These are phyloP conservation scores for Halophytophthora batemanensis DNA, from an alignment of 352 stramenopile species.

Conservation along the genomic window DNA sequence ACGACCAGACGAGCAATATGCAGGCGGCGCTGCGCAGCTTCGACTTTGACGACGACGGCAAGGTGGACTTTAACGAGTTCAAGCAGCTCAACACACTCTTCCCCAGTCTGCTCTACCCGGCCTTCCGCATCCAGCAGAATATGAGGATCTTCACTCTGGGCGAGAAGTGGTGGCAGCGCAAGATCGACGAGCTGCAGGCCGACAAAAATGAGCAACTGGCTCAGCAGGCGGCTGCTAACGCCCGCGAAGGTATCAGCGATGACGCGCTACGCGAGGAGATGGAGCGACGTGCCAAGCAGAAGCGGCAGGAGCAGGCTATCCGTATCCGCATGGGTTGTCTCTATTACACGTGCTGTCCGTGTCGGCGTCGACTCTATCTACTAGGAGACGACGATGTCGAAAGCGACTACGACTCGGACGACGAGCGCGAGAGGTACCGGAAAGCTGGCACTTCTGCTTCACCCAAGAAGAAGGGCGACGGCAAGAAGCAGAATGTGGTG, in stretches of 20 bases:
- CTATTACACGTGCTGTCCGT: slow-evolving; percentile 66
- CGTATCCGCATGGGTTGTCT: slow-evolving; percentile 67
- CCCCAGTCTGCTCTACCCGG: slow-evolving; percentile 61
- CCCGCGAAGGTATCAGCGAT: slow-evolving; percentile 27
- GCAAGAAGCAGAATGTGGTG: slow-evolving; percentile 53
- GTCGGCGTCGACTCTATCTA: slow-evolving; percentile 50
- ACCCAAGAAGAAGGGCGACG: slow-evolving; percentile 16
- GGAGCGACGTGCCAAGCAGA: slow-evolving; percentile 31
- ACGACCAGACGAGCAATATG: slow-evolving; percentile 69
- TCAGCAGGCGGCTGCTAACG: slow-evolving; percentile 25
- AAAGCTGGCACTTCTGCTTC: slow-evolving; percentile 3
- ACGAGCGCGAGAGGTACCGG: slow-evolving; percentile 20
- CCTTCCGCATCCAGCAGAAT: slow-evolving; percentile 73
- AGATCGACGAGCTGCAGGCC: slow-evolving; percentile 45
- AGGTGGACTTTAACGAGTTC: slow-evolving; percentile 74
- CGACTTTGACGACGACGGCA: slow-evolving; percentile 68
- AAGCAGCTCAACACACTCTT: slow-evolving; percentile 60
- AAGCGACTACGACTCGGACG: slow-evolving; percentile 34
- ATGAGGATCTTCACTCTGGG: slow-evolving; percentile 67
- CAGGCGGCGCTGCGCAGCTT: slow-evolving; percentile 56
- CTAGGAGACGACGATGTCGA: slow-evolving; percentile 43
- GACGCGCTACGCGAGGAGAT: slow-evolving; percentile 28
- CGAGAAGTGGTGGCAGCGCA: slow-evolving; percentile 60
- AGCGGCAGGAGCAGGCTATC: slow-evolving; percentile 52
- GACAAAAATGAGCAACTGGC: slow-evolving; percentile 45